Conservation (phyloP, 2,329 filamentous ascomycete species). For the Colletotrichum shisoi region DNA sequence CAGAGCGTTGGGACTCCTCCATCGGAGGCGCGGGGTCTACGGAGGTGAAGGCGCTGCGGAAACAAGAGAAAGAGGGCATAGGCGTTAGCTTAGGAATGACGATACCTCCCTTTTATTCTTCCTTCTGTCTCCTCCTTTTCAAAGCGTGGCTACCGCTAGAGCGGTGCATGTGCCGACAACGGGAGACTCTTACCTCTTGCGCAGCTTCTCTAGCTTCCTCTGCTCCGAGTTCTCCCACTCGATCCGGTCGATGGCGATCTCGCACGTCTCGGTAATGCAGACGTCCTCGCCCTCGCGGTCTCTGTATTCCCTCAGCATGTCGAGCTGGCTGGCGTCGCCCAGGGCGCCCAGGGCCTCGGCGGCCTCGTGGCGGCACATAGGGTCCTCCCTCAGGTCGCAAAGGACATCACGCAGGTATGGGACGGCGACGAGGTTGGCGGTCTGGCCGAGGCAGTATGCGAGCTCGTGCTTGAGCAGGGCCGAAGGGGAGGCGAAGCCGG, state of each 20-base stretch:
- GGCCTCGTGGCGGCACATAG: constrained; percentile 96
- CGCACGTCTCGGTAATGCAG: constrained; percentile 92
- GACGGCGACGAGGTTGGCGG: constrained; percentile 77
- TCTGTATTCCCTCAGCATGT: constrained; percentile 74
- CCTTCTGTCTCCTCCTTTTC: too few relatives aligned
- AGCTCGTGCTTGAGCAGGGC: constrained; percentile 95
- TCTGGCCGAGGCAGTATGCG: constrained; percentile 95
- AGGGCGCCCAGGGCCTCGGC: constrained; percentile 93
- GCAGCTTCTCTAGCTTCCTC: constrained; percentile 77
- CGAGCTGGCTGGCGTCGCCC: constrained; percentile 76
- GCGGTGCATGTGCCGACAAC: not conserved
- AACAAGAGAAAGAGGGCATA: constrained; percentile 25
- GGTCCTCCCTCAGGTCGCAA: constrained; percentile 80
- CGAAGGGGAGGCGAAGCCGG: constrained; percentile 83
- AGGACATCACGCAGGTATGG: constrained; percentile 77
- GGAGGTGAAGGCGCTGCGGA: constrained; percentile 84
- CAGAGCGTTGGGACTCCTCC: constrained; percentile 72
- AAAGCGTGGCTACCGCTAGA: not conserved
- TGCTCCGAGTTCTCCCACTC: constrained; percentile 86
- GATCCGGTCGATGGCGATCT: constrained; percentile 93
- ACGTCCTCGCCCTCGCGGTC: constrained; percentile 79
- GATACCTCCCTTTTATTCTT: constrained; percentile 14
- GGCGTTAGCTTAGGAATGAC: constrained; percentile 30
- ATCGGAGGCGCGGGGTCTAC: constrained; percentile 94
- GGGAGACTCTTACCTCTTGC: constrained; percentile 70